Percentiles rank a stretch among this genome's conserved stretches.
phyloP scores from a whole-genome alignment of 1,284 basidiomycete genomes.

The Ganoderma lingzhi region DNA sequence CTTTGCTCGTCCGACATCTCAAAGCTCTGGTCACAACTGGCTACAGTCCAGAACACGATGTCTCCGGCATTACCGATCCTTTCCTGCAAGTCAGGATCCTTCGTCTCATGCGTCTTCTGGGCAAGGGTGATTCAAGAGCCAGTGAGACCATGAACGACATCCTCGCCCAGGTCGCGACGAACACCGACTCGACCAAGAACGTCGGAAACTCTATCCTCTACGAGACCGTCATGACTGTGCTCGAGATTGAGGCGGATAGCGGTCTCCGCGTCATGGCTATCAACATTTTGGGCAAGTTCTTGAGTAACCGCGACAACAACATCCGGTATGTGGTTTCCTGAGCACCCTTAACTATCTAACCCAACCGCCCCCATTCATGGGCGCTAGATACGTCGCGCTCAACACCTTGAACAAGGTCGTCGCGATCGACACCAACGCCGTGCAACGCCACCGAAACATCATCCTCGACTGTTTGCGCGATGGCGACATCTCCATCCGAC shows the following conservation, averaged over 20 bases:
- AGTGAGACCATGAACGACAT: constrained; percentile 99
- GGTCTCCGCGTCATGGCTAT: constrained; percentile 99
- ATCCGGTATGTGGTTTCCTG: constrained; percentile 75
- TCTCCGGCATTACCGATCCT: constrained; percentile 99
- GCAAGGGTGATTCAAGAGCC: constrained; percentile 85
- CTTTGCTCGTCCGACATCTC: constrained; percentile 93
- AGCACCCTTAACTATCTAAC: neutral
- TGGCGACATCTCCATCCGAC: constrained; percentile 98
- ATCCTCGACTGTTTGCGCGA: constrained; percentile 98
- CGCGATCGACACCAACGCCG: constrained; percentile 97
- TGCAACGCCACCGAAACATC: constrained; percentile 97
- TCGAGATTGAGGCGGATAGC: constrained; percentile 97
- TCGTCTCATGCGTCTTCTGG: constrained; percentile 91
- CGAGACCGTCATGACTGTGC: constrained; percentile 96
- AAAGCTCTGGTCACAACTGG: constrained; percentile 97
- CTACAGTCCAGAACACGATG: constrained; percentile 99
- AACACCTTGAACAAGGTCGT: constrained; percentile 99
- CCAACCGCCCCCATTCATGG: neutral
- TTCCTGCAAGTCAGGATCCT: constrained; percentile 98
- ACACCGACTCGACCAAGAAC: constrained; percentile 98
- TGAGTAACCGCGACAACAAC: constrained; percentile 98
- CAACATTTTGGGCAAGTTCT: constrained; percentile 98
- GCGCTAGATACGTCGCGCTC: constrained; percentile 90
- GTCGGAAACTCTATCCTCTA: constrained; percentile 99
- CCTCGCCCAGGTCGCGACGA: constrained; percentile 97